Percentiles rank a stretch among this genome's conserved stretches.
phyloP scores from a whole-genome alignment of 176 grass and related monocot species.

The Bonia amplexicaulis region DNA sequence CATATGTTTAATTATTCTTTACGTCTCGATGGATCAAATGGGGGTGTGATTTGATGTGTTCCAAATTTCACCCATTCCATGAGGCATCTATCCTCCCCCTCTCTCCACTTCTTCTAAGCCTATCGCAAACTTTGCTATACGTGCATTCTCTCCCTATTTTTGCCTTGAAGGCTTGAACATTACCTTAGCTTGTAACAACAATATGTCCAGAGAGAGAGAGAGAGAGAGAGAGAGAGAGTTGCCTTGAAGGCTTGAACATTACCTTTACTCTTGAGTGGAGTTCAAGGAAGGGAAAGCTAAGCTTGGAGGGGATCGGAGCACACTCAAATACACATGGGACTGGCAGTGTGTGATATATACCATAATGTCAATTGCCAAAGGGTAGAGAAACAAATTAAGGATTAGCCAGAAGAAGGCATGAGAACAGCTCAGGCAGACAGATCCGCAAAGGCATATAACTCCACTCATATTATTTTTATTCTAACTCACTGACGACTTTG shows the following conservation, averaged over 20 bases:
- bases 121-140: background rate
- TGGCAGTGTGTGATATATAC: slow-evolving; percentile 29
- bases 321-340: slow-evolving; percentile 44
- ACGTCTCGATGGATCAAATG: slow-evolving; percentile 34
- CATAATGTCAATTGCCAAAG: slow-evolving; percentile 26
- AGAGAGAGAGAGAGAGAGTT: background rate
- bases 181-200: background rate
- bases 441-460: slow-evolving; percentile 12
- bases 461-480: slow-evolving; percentile 7
- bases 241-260: too few species aligned
- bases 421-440: slow-evolving; percentile 22
- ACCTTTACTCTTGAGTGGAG: slow-evolving; percentile 51
- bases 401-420: slow-evolving; percentile 21
- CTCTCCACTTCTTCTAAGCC: background rate
- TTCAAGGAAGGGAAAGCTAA: slow-evolving; percentile 59
- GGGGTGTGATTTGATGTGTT: slow-evolving; percentile 45
- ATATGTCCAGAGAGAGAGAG: background rate
- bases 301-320: slow-evolving; percentile 5
- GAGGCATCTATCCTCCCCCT: background rate
- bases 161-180: background rate
- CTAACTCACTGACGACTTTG: background rate
- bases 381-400: background rate
- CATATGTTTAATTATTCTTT: background rate
- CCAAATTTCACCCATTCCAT: slow-evolving; percentile 36
- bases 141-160: background rate